These are phyloP conservation scores for Erigeron canadensis DNA, from an alignment of 129 eudicot species.

Conservation along the genomic window DNA sequence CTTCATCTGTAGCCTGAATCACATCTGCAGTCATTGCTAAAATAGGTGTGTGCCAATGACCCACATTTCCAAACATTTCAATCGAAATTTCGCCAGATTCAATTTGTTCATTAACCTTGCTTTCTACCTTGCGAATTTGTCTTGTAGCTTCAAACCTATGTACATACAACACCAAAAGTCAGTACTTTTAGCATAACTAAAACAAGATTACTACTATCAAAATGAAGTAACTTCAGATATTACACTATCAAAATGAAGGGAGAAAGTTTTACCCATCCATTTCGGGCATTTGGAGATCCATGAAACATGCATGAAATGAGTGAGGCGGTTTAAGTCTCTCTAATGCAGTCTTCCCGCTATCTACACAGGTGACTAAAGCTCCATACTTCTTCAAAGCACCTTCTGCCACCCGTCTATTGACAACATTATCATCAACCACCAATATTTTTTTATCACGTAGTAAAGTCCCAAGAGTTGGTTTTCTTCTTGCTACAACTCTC, in stretches of 20 bases:
- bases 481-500: conserved; percentile 35
- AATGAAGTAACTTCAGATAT: conserved; percentile 6
- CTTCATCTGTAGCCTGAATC: conserved; percentile 73
- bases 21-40: conserved; percentile 98
- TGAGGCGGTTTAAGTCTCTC: conserved; percentile 75
- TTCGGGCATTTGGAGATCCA: conserved; percentile 99
- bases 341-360: conserved; percentile 64
- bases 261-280: conserved; percentile 77
- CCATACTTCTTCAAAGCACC: conserved; percentile 92
- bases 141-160: conserved; percentile 85
- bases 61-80: conserved; percentile 32
- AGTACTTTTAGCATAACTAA: neutral
- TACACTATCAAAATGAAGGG: neutral
- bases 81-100: conserved; percentile 38
- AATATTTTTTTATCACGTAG: conserved; percentile 56
- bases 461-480: conserved; percentile 52
- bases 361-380: conserved; percentile 75
- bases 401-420: conserved; percentile 87
- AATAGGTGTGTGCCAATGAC: conserved; percentile 81
- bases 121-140: conserved; percentile 57
- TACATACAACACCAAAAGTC: neutral
- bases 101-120: conserved; percentile 39
- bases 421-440: conserved; percentile 91
- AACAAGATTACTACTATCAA: no score
- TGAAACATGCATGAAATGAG: conserved; percentile 82